Percentiles rank a stretch among this genome's conserved stretches.
These are phyloP conservation scores for Cystobasidiaceae sp. DNA, from an alignment of 1,284 basidiomycete genomes.

Conservation along the genomic window DNA sequence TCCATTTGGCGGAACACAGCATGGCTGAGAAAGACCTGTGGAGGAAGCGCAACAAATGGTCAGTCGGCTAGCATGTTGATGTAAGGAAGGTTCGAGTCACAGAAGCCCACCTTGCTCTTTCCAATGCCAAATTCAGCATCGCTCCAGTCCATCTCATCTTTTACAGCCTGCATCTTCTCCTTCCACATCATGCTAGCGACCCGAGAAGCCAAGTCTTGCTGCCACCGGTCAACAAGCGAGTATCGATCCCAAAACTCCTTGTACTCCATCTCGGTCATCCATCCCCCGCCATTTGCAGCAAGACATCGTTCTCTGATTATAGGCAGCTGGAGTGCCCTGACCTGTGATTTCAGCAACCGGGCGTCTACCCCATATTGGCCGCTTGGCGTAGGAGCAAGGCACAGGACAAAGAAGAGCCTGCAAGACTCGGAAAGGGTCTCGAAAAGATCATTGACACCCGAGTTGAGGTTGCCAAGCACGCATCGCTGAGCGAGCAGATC, in stretches of 20 bases:
- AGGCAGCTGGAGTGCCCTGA: constrained; percentile 70
- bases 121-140: constrained; percentile 76
- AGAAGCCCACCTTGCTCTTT: constrained; percentile 61
- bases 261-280: constrained; percentile 63
- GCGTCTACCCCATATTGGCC: constrained; percentile 89
- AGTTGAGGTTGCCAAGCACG: constrained; percentile 79
- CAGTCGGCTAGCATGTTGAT: background rate
- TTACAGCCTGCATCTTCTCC: constrained; percentile 48
- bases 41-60: background rate
- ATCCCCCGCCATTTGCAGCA: background rate
- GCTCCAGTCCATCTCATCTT: constrained; percentile 60
- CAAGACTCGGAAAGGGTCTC: constrained; percentile 77
- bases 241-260: constrained; percentile 85
- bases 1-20: constrained; percentile 82
- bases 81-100: background rate
- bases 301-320: constrained; percentile 63
- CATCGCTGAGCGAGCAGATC: constrained; percentile 52
- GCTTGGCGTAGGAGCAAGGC: constrained; percentile 53
- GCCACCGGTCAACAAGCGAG: constrained; percentile 54
- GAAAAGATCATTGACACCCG: constrained; percentile 76
- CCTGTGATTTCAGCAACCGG: constrained; percentile 83
- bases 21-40: constrained; percentile 84
- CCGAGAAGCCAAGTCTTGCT: constrained; percentile 52
- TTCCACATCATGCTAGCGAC: constrained; percentile 47
- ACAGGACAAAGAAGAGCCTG: constrained; percentile 21